Conservation (phyloP, 192 early-diverging fungal species). For the Oehlia diaphana region DNA sequence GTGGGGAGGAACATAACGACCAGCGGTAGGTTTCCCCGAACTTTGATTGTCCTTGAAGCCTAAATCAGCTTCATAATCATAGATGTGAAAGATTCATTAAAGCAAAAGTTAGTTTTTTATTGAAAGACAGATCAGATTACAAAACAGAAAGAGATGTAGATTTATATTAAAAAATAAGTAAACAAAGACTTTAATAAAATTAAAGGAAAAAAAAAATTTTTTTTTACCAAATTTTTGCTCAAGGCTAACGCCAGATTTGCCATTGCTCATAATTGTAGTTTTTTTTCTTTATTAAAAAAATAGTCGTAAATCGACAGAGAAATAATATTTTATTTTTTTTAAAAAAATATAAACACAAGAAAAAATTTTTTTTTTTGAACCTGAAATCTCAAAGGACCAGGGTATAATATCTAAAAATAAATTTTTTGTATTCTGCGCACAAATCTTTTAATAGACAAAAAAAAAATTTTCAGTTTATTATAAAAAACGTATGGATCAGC, state of each 20-base stretch:
- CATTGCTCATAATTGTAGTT: constrained; percentile 45
- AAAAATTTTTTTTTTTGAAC: too few relatives aligned
- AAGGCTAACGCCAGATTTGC: constrained; percentile 52
- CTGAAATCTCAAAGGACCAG: too few relatives aligned
- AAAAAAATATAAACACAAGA: not conserved
- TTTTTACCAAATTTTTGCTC: constrained; percentile 63
- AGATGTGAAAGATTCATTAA: not conserved
- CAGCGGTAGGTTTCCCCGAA: constrained; percentile 34
- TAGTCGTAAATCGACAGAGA: constrained; percentile 14
- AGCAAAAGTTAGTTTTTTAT: not conserved
- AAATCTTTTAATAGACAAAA: too few relatives aligned
- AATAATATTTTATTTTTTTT: not conserved
- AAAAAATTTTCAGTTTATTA: too few relatives aligned
- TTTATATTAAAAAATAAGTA: not conserved
- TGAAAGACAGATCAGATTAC: not conserved
- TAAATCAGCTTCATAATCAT: constrained; percentile 54
- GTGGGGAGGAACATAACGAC: constrained; percentile 69
- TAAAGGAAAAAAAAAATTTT: not conserved
- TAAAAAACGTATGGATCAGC: too few relatives aligned
- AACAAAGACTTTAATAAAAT: not conserved
- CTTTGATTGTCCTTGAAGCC: constrained; percentile 53
- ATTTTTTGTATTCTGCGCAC: too few relatives aligned
- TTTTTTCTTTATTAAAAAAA: constrained; percentile 7
- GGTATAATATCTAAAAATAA: too few relatives aligned
- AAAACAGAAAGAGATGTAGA: not conserved